phyloP scores from a whole-genome alignment of 1,139 yeast species.

The Protomyces macrosporus region DNA sequence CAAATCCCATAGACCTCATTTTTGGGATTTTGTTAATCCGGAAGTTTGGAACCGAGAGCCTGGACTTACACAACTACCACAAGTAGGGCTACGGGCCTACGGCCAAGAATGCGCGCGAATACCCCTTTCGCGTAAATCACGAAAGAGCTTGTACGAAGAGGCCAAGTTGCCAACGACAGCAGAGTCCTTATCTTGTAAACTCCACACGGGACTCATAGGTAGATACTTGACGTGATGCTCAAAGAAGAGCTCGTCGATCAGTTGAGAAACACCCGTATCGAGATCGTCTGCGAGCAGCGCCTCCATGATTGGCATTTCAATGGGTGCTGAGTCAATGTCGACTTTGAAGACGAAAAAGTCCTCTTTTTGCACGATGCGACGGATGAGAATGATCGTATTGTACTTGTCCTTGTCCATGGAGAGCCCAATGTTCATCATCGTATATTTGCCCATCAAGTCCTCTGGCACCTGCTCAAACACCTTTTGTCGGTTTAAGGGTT shows the following conservation, averaged over 20 bases:
- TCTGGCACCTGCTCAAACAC: constrained; percentile 10
- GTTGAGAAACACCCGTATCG: background rate
- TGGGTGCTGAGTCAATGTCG: constrained; percentile 23
- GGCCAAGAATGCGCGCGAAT: constrained; percentile 24
- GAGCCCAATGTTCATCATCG: constrained; percentile 10
- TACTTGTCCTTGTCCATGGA: constrained; percentile 9
- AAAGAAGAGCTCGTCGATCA: constrained; percentile 20
- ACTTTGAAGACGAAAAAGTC: constrained; percentile 22
- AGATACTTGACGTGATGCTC: constrained; percentile 3
- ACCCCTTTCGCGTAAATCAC: constrained; percentile 7
- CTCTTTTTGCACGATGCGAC: constrained; percentile 4
- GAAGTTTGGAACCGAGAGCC: background rate
- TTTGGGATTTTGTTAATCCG: background rate
- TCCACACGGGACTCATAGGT: background rate
- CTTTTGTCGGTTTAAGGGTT: background rate
- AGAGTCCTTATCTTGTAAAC: background rate
- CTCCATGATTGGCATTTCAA: constrained; percentile 19
- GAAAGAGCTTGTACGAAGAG: constrained; percentile 2
- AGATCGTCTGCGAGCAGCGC: constrained; percentile 3
- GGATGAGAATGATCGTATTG: constrained; percentile 16
- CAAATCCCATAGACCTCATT: background rate
- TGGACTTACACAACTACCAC: too few relatives aligned
- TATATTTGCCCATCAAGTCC: constrained; percentile 14
- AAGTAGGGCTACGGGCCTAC: background rate
- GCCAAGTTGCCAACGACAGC: background rate